Conservation (phyloP, 805 yeast species). For the Starmerella scarabaei region DNA sequence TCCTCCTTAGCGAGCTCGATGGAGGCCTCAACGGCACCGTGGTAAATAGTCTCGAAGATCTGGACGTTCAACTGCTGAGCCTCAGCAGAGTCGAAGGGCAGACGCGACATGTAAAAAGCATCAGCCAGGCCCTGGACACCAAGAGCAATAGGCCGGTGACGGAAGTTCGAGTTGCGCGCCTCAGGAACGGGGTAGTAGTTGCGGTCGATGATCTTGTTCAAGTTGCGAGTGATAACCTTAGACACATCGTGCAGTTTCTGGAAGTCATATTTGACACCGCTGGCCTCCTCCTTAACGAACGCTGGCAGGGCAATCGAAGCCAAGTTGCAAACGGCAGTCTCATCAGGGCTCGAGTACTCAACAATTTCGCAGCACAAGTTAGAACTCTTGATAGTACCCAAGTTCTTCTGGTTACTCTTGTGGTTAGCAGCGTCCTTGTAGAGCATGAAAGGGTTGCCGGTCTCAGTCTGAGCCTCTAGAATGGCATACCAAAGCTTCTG, state of each 20-base stretch:
- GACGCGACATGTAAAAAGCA: conserved; percentile 59
- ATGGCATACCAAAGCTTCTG: conserved; percentile 86
- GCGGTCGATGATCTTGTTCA: conserved; percentile 73
- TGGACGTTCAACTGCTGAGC: conserved; percentile 67
- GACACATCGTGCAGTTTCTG: conserved; percentile 58
- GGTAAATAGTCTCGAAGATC: conserved; percentile 91
- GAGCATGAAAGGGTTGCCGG: conserved; percentile 90
- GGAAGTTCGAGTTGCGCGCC: conserved; percentile 62
- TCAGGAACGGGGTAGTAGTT: conserved; percentile 72
- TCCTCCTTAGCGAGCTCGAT: conserved; percentile 56
- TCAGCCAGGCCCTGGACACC: conserved; percentile 99
- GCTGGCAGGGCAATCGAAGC: conserved; percentile 85
- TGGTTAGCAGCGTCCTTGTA: conserved; percentile 85
- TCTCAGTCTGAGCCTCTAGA: conserved; percentile 84
- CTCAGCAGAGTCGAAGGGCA: conserved; percentile 74
- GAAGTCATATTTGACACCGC: conserved; percentile 52
- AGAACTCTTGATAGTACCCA: conserved; percentile 86
- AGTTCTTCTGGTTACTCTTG: conserved; percentile 80
- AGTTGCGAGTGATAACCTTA: conserved; percentile 64
- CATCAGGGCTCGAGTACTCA: conserved; percentile 83
- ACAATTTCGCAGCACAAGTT: conserved; percentile 90
- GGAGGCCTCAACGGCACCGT: conserved; percentile 82
- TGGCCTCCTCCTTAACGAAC: conserved; percentile 35
- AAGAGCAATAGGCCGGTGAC: conserved; percentile 85
- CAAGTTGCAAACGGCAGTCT: conserved; percentile 89